phyloP scores from a whole-genome alignment of 192 early-diverging fungal species.

The Paraglomus occultum region DNA sequence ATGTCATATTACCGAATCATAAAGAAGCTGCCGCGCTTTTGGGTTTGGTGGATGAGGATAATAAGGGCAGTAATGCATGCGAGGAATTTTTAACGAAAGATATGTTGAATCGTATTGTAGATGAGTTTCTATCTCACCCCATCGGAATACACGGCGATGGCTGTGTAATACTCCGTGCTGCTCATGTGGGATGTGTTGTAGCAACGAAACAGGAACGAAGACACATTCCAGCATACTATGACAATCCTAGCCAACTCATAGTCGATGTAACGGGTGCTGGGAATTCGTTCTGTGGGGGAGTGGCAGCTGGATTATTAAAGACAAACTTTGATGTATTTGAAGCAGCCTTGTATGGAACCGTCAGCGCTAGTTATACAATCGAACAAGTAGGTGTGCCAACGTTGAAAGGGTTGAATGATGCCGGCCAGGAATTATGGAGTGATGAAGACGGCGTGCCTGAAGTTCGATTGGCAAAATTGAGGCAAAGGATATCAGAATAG shows the following conservation, averaged over 20 bases:
- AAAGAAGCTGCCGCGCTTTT: conserved; percentile 43
- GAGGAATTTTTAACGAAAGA: conserved; percentile 8
- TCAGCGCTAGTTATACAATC: conserved; percentile 40
- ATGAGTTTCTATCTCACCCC: conserved; percentile 23
- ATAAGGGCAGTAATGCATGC: not conserved
- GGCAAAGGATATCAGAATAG: not conserved
- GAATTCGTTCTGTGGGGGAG: conserved; percentile 49
- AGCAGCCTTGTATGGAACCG: conserved; percentile 39
- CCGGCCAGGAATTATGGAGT: conserved; percentile 31
- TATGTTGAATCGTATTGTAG: conserved; percentile 27
- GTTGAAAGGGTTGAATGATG: conserved; percentile 22
- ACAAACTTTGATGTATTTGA: conserved; percentile 34
- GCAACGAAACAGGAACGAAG: conserved; percentile 8
- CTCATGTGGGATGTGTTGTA: conserved; percentile 32
- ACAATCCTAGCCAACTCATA: conserved; percentile 6
- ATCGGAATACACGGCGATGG: conserved; percentile 27
- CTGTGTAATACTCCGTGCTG: conserved; percentile 40
- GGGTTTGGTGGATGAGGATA: conserved; percentile 20
- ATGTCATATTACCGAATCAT: conserved; percentile 46
- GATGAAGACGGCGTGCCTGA: conserved; percentile 7
- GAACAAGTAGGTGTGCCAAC: conserved; percentile 44
- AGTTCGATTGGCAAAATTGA: conserved; percentile 9
- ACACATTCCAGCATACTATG: conserved; percentile 39
- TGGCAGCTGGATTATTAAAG: conserved; percentile 35
- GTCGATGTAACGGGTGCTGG: conserved; percentile 47